A percentile compares a stretch with the other conserved stretches of the same genome.
Conservation (phyloP, 78 protist genomes). For the Salpingoeca rosetta region DNA sequence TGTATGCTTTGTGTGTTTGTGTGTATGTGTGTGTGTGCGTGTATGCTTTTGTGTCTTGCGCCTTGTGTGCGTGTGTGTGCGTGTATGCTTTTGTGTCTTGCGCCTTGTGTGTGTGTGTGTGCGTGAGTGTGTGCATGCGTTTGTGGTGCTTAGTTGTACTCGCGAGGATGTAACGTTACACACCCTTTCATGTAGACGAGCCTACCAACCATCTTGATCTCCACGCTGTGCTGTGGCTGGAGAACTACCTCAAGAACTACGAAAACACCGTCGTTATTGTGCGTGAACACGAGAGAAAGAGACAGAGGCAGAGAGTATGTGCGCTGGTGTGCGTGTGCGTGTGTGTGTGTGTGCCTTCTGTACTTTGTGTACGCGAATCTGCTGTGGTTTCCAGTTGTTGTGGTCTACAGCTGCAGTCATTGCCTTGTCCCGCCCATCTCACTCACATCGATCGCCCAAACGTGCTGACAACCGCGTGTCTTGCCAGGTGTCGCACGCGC, state of each 20-base stretch:
- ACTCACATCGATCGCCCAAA: no score
- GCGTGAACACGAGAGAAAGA: no score
- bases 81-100: background rate
- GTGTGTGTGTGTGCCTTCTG: background rate
- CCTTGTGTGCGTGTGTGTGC: background rate
- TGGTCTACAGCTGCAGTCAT: no score
- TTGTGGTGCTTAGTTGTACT: no score
- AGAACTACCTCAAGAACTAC: conserved; percentile 48
- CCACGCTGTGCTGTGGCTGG: conserved; percentile 85
- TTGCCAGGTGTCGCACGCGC: conserved; percentile 81
- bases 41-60: background rate
- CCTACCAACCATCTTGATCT: conserved; percentile 19
- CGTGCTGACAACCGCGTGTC: no score
- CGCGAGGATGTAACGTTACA: no score
- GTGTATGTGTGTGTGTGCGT: background rate
- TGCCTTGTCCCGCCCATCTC: no score
- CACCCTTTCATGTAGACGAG: background rate
- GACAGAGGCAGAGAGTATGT: no score
- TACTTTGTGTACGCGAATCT: no score
- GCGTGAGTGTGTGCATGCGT: background rate
- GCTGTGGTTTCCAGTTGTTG: no score
- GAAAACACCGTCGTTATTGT: conserved; percentile 21
- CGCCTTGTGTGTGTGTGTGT: background rate
- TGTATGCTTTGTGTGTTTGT: no score
- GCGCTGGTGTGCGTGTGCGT: background rate